These are phyloP conservation scores for Nitzschia palea DNA, from an alignment of 108 stramenopile genomes.

Conservation along the genomic window DNA sequence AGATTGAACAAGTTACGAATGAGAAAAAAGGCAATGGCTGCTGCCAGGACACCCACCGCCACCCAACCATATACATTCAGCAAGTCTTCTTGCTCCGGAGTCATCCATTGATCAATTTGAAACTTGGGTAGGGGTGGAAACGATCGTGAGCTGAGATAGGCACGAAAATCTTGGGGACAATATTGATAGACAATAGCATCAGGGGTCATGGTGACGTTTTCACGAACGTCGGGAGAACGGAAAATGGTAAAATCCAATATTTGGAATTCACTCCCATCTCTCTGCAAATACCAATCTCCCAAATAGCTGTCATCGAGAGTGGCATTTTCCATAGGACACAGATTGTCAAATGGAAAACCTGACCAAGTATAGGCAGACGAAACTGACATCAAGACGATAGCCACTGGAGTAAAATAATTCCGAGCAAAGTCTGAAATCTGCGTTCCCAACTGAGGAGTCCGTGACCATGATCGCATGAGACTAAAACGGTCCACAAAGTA, in stretches of 20 bases:
- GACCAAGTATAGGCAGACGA: constrained; percentile 75
- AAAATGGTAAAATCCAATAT: not conserved
- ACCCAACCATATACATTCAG: constrained; percentile 48
- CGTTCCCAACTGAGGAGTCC: constrained; percentile 61
- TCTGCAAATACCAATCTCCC: no score
- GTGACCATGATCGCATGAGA: constrained; percentile 78
- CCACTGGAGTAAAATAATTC: constrained; percentile 66
- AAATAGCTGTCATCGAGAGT: constrained; percentile 10
- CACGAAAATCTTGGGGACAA: constrained; percentile 14
- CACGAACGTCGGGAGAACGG: not conserved
- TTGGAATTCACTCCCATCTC: not conserved
- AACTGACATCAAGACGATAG: constrained; percentile 68
- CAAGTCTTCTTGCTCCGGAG: constrained; percentile 52
- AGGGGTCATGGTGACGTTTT: not conserved
- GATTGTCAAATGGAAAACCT: constrained; percentile 85
- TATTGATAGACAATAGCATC: not conserved
- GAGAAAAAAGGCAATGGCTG: not conserved
- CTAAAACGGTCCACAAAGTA: constrained; percentile 73
- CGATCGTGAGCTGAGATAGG: not conserved
- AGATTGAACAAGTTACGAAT: constrained; percentile 1
- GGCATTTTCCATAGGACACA: constrained; percentile 45
- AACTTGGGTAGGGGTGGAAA: constrained; percentile 40
- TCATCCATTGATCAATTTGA: constrained; percentile 59
- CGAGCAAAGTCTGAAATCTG: constrained; percentile 71
- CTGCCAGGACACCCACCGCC: not conserved